These are phyloP conservation scores for Jimgerdemannia flammicorona DNA, from an alignment of 192 early-diverging fungal genomes.

Conservation along the genomic window DNA sequence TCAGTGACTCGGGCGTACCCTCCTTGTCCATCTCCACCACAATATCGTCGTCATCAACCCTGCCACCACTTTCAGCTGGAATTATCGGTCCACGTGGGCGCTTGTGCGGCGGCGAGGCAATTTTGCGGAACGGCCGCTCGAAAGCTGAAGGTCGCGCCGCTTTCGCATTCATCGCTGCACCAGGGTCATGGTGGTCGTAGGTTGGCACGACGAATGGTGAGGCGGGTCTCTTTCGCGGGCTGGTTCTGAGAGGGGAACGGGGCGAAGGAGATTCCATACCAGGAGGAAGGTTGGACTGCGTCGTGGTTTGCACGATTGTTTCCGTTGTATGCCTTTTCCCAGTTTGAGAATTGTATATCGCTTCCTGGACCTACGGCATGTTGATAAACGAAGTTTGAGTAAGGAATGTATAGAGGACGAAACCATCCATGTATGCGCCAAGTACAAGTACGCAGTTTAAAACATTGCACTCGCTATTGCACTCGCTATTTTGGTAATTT, in stretches of 20 bases:
- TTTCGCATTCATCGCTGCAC: slow-evolving; percentile 6
- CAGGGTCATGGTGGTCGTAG: slow-evolving; percentile 10
- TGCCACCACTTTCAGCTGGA: neutral
- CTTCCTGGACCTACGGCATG: slow-evolving; percentile 35
- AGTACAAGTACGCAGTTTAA: too few species aligned
- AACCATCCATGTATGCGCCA: too few species aligned
- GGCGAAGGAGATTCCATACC: slow-evolving; percentile 30
- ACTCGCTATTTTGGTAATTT: too few species aligned
- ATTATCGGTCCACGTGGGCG: slow-evolving; percentile 3
- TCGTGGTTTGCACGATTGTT: slow-evolving; percentile 5
- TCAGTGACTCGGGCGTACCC: neutral
- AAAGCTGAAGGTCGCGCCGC: neutral
- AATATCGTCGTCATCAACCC: slow-evolving; percentile 7
- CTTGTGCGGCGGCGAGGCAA: slow-evolving; percentile 21
- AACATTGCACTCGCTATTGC: too few species aligned
- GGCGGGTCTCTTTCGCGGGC: slow-evolving; percentile 16
- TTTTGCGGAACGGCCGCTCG: neutral
- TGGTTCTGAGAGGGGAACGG: slow-evolving; percentile 6
- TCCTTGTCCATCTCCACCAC: slow-evolving; percentile 11
- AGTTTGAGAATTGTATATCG: slow-evolving; percentile 32
- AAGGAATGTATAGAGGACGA: neutral
- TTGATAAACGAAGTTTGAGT: neutral
- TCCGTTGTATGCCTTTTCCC: slow-evolving; percentile 23
- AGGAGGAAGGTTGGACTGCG: slow-evolving; percentile 17
- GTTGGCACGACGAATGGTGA: slow-evolving; percentile 8